phyloP scores from a whole-genome alignment of 1,284 basidiomycete genomes.

The Irpex sp. region DNA sequence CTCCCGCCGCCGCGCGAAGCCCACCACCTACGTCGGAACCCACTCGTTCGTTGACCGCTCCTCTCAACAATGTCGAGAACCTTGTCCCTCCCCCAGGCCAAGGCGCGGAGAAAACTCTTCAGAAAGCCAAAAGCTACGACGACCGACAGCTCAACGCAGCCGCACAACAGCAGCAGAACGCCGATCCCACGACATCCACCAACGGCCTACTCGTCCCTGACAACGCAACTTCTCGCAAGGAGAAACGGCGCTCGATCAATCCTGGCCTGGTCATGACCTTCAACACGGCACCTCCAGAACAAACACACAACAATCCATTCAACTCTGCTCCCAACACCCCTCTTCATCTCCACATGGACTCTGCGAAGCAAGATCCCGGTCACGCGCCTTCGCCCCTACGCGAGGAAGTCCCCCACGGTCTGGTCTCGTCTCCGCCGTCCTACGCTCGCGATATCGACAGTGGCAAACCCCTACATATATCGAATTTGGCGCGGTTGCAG shows the following conservation, averaged over 20 bases:
- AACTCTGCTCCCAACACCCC: conserved; percentile 17
- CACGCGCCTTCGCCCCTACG: conserved; percentile 30
- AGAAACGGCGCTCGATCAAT: conserved; percentile 40
- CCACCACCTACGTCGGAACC: conserved; percentile 15
- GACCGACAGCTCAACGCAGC: conserved; percentile 49
- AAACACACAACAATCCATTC: conserved; percentile 11
- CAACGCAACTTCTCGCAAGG: conserved; percentile 26
- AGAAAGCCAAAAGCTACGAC: conserved; percentile 56
- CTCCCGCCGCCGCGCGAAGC: not conserved
- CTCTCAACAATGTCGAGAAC: conserved; percentile 18
- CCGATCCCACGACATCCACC: conserved; percentile 4
- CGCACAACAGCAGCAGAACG: conserved; percentile 17
- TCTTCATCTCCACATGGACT: conserved; percentile 23
- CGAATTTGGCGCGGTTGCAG: conserved; percentile 11
- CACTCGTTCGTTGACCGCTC: conserved; percentile 19
- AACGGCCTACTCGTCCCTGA: conserved; percentile 20
- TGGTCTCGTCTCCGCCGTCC: conserved; percentile 9
- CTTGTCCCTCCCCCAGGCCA: conserved; percentile 21
- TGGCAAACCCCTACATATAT: conserved; percentile 6
- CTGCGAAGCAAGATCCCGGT: not conserved
- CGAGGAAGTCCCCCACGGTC: conserved; percentile 27
- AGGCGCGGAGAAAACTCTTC: conserved; percentile 20
- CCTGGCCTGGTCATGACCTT: conserved; percentile 32
- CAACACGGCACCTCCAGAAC: conserved; percentile 23
- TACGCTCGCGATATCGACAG: not conserved